phyloP scores from a whole-genome alignment of 2,329 filamentous ascomycete genomes.

The Phialocephala subalpina region DNA sequence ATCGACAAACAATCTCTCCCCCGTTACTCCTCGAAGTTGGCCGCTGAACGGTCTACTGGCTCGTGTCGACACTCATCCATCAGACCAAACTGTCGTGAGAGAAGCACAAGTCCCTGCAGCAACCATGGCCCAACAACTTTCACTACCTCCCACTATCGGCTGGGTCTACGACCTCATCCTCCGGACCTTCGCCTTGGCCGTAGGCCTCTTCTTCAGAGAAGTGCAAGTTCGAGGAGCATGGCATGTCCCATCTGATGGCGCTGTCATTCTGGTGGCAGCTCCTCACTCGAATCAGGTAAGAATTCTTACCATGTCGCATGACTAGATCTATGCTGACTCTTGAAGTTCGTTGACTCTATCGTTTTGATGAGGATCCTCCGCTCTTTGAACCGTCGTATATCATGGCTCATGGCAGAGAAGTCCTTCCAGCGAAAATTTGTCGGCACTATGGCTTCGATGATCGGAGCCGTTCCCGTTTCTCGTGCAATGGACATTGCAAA shows the following conservation, averaged over 20 bases:
- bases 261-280: constrained; percentile 91
- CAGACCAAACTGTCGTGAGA: background rate
- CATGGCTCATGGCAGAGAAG: constrained; percentile 91
- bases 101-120: background rate
- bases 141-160: constrained; percentile 10
- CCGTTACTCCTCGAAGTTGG: background rate
- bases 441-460: constrained; percentile 79
- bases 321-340: constrained; percentile 12
- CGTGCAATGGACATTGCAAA: constrained; percentile 87
- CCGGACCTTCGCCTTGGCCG: constrained; percentile 77
- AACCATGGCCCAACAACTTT: constrained; percentile 10
- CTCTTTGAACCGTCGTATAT: constrained; percentile 82
- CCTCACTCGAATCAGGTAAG: constrained; percentile 81
- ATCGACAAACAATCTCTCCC: background rate
- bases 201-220: constrained; percentile 96
- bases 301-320: constrained; percentile 7
- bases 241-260: constrained; percentile 85
- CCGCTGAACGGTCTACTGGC: background rate
- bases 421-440: constrained; percentile 86
- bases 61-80: background rate
- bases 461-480: constrained; percentile 87
- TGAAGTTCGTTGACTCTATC: constrained; percentile 88
- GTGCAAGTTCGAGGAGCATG: constrained; percentile 93
- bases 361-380: constrained; percentile 88
- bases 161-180: constrained; percentile 79